Conservation (phyloP, 1,284 basidiomycete species). For the Bjerkandera adusta region DNA sequence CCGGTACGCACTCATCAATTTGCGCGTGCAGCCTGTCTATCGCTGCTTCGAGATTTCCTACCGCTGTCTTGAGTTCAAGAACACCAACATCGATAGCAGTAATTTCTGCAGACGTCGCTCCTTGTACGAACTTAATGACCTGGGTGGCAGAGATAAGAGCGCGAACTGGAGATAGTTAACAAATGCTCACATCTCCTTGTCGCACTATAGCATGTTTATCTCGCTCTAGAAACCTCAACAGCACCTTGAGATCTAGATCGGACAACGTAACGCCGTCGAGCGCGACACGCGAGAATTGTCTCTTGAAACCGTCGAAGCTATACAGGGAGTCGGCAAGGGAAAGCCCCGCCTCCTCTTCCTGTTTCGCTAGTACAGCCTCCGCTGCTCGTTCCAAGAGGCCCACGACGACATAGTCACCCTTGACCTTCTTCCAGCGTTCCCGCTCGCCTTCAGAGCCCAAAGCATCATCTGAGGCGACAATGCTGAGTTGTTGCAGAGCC, state of each 20-base stretch:
- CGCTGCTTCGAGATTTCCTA: constrained; percentile 63
- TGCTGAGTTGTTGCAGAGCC: constrained; percentile 76
- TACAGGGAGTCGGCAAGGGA: constrained; percentile 66
- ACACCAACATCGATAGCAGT: constrained; percentile 74
- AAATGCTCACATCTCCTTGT: constrained; percentile 57
- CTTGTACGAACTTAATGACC: constrained; percentile 74
- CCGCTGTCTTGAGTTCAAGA: constrained; percentile 69
- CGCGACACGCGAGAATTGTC: constrained; percentile 50
- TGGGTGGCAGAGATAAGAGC: constrained; percentile 27
- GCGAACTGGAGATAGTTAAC: neutral
- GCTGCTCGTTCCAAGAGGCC: constrained; percentile 65
- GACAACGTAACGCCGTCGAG: constrained; percentile 44
- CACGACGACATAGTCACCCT: constrained; percentile 78
- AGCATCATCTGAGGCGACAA: constrained; percentile 60
- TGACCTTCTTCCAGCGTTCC: constrained; percentile 59
- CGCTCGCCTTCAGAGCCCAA: constrained; percentile 48
- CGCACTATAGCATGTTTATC: constrained; percentile 66
- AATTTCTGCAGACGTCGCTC: constrained; percentile 41
- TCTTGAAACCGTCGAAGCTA: constrained; percentile 59
- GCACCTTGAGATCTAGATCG: constrained; percentile 63
- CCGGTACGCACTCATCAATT: constrained; percentile 58
- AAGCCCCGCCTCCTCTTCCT: constrained; percentile 43
- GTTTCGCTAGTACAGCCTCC: constrained; percentile 51
- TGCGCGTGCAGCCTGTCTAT: constrained; percentile 63
- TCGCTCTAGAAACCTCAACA: constrained; percentile 77